phyloP scores from a whole-genome alignment of 2,329 filamentous ascomycete species.

The Huntiella omanensis region DNA sequence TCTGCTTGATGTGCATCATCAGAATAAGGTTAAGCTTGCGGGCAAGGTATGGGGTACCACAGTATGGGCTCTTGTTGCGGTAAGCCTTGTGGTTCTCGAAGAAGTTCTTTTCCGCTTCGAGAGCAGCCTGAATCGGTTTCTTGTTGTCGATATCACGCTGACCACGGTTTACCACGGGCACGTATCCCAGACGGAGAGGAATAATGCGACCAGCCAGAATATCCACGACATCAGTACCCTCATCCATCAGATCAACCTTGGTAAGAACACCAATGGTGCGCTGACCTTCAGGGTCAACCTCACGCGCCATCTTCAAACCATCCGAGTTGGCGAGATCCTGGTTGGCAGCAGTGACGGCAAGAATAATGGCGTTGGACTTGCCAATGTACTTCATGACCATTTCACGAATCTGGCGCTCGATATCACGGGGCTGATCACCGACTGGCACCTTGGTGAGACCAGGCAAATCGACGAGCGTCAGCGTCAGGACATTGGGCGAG shows the following conservation, averaged over 20 bases:
- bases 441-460: constrained; percentile 94
- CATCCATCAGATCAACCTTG: constrained; percentile 98
- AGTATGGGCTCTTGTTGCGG: constrained; percentile 95
- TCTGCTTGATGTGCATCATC: constrained; percentile 99
- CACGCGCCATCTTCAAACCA: constrained; percentile 83
- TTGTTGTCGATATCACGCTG: constrained; percentile 98
- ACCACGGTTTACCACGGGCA: constrained; percentile 93
- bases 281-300: constrained; percentile 94
- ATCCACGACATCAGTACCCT: constrained; percentile 94
- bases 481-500: constrained; percentile 91
- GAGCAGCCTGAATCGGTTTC: constrained; percentile 74
- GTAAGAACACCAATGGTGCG: constrained; percentile 95
- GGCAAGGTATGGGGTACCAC: constrained; percentile 89
- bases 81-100: constrained; percentile 99
- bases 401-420: constrained; percentile 87
- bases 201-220: constrained; percentile 96
- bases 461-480: constrained; percentile 90
- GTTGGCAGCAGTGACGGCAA: constrained; percentile 91
- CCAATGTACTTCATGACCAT: constrained; percentile 98
- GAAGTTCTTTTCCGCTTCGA: constrained; percentile 90
- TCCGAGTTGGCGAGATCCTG: constrained; percentile 98
- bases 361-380: constrained; percentile 94
- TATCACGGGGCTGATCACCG: constrained; percentile 89
- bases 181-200: constrained; percentile 81
- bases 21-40: constrained; percentile 95